Base-by-base conservation (phyloP, 2,329 filamentous ascomycete species). In the Calonectria pauciramosa region DNA sequence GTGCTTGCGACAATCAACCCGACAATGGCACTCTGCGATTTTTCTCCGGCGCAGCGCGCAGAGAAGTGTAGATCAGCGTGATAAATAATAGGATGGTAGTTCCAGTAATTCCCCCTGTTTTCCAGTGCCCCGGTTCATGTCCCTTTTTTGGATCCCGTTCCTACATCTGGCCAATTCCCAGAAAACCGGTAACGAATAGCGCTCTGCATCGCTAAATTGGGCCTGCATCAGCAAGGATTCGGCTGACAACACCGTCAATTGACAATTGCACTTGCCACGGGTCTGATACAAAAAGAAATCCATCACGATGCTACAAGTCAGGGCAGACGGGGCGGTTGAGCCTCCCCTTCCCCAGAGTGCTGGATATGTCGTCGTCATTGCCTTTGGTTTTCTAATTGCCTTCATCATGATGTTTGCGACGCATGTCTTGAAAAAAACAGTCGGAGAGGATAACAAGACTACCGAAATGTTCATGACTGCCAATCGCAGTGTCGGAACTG, bases 381-480 rank as follows among this genome's bases (percentile, higher is more conserved):
- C 76, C 0, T 79, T 85, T 64, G 84, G 83, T 2, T 83, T 85
- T 16, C 64, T 85, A 0, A 83, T 85, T 70, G 83, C 83, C 0
- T 79, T 84, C 28, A 84, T 84, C 28, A 89, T 89, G 87, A 87
- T 89, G 74, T 80, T 87, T 2, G 81, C 88, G 0, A 89, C 88
- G 0, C 84, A 83, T 10, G 69, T 88, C 3, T 76, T 90, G n/a
- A 90, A 89, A 75, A 86, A 82, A 44, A 89, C 88, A 0, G 84
- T 87, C 0, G 87, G 87, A 1, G 89, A 90, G 74, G 88, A 90
- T 63, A 90, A 89, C 69, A 84, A 84, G 28, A 89, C 87, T 26
- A 90, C 88, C 0, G 89, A 91, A 79, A 90, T 89, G 88, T 90
- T 90, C 78, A 90, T 90, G 86, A 89, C 87, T 0, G 89, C 89